A percentile compares a stretch with the other conserved stretches of the same genome.
Evolutionary conservation across 495 filamentous ascomycete genomes (phyloP).

Genomic region (Aspergillus sparsus): DNA sequence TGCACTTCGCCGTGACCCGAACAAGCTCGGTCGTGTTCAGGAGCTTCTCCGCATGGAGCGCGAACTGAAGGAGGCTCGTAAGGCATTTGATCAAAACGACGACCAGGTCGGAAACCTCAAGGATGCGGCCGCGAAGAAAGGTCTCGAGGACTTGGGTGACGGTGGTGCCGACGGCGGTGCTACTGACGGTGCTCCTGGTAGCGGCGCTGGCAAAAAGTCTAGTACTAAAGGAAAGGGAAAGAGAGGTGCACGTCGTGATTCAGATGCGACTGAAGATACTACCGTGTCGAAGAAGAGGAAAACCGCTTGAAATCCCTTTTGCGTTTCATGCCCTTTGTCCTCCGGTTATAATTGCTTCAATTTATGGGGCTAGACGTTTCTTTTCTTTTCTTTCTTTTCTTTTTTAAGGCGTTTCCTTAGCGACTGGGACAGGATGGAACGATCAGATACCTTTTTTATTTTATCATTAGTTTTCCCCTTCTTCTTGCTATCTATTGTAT

Average conservation of each 20-base stretch:
- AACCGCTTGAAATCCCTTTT: constrained; percentile 21
- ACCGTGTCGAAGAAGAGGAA: constrained; percentile 47
- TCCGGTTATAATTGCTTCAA: too few species aligned
- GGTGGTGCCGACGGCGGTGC: constrained; percentile 24
- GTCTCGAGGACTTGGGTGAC: constrained; percentile 30
- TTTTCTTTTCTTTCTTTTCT: not conserved
- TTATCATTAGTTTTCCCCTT: too few species aligned
- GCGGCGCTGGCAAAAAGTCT: constrained; percentile 36
- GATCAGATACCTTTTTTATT: too few species aligned
- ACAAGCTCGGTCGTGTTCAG: constrained; percentile 85
- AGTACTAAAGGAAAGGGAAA: constrained; percentile 49
- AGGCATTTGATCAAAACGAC: constrained; percentile 62
- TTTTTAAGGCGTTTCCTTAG: too few species aligned
- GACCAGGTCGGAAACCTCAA: constrained; percentile 47
- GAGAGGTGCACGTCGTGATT: constrained; percentile 38
- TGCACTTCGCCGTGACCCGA: constrained; percentile 77
- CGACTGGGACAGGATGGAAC: too few species aligned
- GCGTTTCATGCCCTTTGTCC: not conserved
- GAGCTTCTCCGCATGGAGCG: constrained; percentile 81
- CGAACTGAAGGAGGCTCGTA: constrained; percentile 73
- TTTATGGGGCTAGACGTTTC: too few species aligned
- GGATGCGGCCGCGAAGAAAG: constrained; percentile 42
- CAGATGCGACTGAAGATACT: constrained; percentile 48
- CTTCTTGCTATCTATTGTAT: too few species aligned
- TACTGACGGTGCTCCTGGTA: not conserved